Evolutionary conservation across 345 rosid genomes (phyloP), one percentile per base, ranked within the genome.

Genomic region (Raphanus sativus): DNA sequence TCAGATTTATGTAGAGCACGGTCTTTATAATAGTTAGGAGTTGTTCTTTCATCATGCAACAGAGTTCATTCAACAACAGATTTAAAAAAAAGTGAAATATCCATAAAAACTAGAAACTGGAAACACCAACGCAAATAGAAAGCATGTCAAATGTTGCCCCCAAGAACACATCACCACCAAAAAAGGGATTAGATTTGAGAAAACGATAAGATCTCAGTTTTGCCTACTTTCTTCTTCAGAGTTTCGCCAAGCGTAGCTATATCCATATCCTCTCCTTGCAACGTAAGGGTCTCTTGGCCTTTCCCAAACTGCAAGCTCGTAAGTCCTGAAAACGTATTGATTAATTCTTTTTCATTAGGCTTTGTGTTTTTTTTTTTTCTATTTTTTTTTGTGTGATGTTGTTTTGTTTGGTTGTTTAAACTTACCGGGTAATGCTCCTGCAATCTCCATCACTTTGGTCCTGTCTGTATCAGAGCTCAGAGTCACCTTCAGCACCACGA

Each of bases 171-270:
- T 21, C 21, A 21, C 21, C 21, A 21, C 21, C 21, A 21, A 4
- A 9, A 42, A 11, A 42, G 11, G 32, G 12, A 56, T 55, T 73
- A 50, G 32, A 29, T 2, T 16, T 38, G 9, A 6, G 21, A 21
- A 21, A 21, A 21, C 21, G 21, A 21, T 2, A 63, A 50, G 52
- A 63, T 63, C 62, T 64, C 62, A 64, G 77, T 73, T 50, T 6
- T 50, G 62, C 77, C 77, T 59, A 73, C 77, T 45, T 73, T 73
- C 70, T 63, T 73, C 62, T 12, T 64, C 34, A 73, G 69, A 32
- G 34, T 17, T 12, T 8, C 38, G 62, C 11, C 70, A 5, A 73
- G 69, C 9, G 4, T 24, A 8, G 0, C 15, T 48, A 38, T 12
- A 38, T 38, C 45, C 45, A 38, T 69, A 17, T 9, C 6, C 1